A percentile compares a stretch with the other conserved stretches of the same genome.
These are phyloP conservation scores for Chondrus crispus DNA, from an alignment of 23 red algal species.

Conservation along the genomic window DNA sequence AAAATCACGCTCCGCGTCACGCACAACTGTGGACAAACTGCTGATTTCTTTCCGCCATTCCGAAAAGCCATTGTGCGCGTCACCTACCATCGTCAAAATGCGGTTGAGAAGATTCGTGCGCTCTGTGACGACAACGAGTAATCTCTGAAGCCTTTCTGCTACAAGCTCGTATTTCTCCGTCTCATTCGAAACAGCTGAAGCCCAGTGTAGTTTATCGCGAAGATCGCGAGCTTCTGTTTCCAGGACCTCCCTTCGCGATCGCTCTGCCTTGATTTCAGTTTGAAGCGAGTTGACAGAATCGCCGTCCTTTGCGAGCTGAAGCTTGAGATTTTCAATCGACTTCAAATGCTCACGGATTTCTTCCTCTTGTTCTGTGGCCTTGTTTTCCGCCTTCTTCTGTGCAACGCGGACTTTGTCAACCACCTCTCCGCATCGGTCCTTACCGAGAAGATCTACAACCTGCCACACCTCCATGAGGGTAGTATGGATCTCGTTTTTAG, in stretches of 20 bases:
- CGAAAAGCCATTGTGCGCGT: constrained; percentile 2
- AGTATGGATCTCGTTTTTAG: constrained; percentile 76
- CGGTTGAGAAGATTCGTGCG: constrained; percentile 34
- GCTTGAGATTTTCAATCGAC: constrained; percentile 24
- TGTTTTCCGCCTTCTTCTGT: constrained; percentile 22
- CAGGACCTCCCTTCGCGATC: constrained; percentile 16
- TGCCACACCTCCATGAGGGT: constrained; percentile 73
- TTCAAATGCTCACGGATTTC: neutral
- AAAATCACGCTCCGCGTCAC: constrained; percentile 57
- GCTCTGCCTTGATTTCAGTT: constrained; percentile 25
- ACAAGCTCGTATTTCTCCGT: constrained; percentile 57
- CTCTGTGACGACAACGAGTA: constrained; percentile 40
- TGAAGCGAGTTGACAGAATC: neutral
- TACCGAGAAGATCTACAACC: constrained; percentile 55
- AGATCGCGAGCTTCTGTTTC: constrained; percentile 35
- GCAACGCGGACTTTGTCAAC: constrained; percentile 40
- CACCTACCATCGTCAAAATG: constrained; percentile 20
- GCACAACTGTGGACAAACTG: constrained; percentile 17
- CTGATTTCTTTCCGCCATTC: constrained; percentile 38
- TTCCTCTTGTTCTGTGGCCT: constrained; percentile 15
- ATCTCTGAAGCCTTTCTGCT: constrained; percentile 20
- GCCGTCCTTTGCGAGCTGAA: neutral
- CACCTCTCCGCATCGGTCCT: constrained; percentile 59
- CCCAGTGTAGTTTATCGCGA: constrained; percentile 64
- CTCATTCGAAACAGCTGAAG: constrained; percentile 44